Evolutionary conservation across 2,329 filamentous ascomycete species (phyloP).

Genomic region (Knoxdaviesia capensis): DNA sequence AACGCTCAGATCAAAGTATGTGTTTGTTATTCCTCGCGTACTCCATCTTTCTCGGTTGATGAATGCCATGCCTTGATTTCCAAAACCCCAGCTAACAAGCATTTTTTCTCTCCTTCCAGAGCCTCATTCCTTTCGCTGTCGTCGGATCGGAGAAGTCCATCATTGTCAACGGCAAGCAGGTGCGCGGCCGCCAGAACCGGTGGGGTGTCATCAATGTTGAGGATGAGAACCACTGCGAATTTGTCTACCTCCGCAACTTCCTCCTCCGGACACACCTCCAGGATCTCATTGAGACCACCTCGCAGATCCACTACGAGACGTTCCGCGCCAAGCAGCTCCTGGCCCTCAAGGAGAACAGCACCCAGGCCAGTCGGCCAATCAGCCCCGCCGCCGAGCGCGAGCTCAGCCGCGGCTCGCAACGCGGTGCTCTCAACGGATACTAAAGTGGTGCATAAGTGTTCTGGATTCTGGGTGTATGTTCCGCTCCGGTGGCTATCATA

Average conservation of each 20-base stretch:
- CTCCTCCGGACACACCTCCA: slow-evolving; percentile 94
- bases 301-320: slow-evolving; percentile 99
- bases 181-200: slow-evolving; percentile 92
- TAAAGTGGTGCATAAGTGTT: slow-evolving; percentile 22
- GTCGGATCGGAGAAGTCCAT: slow-evolving; percentile 97
- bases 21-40: not conserved
- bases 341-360: slow-evolving; percentile 94
- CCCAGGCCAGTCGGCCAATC: slow-evolving; percentile 74
- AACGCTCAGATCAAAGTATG: slow-evolving; percentile 92
- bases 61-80: not conserved
- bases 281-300: slow-evolving; percentile 97
- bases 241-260: slow-evolving; percentile 96
- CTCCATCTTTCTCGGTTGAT: no score
- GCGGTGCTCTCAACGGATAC: slow-evolving; percentile 98
- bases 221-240: slow-evolving; percentile 99
- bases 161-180: slow-evolving; percentile 91
- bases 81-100: not conserved
- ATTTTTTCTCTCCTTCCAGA: slow-evolving; percentile 26
- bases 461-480: not conserved
- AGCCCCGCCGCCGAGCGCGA: slow-evolving; percentile 88
- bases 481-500: not conserved
- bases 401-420: slow-evolving; percentile 88
- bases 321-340: slow-evolving; percentile 99
- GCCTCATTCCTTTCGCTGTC: slow-evolving; percentile 89
- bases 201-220: slow-evolving; percentile 99